Evolutionary conservation across 768 basidiomycete species (phyloP).

Genomic region (Lentinula boryana): DNA sequence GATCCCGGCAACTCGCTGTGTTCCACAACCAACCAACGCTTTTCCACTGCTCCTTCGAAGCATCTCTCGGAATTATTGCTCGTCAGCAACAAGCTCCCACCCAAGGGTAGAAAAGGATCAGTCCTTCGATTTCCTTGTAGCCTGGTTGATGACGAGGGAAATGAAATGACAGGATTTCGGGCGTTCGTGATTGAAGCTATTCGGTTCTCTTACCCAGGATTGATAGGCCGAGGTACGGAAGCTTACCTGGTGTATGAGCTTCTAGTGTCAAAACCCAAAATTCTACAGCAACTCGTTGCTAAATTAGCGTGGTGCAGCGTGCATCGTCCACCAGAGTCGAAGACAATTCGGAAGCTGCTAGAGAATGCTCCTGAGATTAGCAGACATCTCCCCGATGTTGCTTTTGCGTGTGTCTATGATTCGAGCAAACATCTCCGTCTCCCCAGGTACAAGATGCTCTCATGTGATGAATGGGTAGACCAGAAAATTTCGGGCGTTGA

Average conservation of each 20-base stretch:
- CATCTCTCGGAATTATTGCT: not conserved
- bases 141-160: not conserved
- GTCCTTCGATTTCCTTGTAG: not conserved
- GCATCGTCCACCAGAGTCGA: constrained; percentile 7
- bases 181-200: not conserved
- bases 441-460: constrained; percentile 5
- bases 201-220: constrained; percentile 7
- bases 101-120: not conserved
- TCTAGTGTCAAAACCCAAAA: not conserved
- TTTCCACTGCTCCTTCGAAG: not conserved
- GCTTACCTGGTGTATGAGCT: constrained; percentile 9
- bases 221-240: constrained; percentile 14
- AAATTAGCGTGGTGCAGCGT: constrained; percentile 14
- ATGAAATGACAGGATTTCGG: not conserved
- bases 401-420: not conserved
- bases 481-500: not conserved
- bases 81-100: not conserved
- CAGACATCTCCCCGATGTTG: constrained; percentile 11
- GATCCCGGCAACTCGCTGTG: not conserved
- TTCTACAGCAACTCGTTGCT: not conserved
- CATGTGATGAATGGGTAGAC: not conserved
- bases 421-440: constrained; percentile 8
- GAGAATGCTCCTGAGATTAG: constrained; percentile 7
- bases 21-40: not conserved
- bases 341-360: constrained; percentile 4